These are phyloP conservation scores for Aleurites moluccanus DNA, from an alignment of 441 rosid species.

Conservation along the genomic window DNA sequence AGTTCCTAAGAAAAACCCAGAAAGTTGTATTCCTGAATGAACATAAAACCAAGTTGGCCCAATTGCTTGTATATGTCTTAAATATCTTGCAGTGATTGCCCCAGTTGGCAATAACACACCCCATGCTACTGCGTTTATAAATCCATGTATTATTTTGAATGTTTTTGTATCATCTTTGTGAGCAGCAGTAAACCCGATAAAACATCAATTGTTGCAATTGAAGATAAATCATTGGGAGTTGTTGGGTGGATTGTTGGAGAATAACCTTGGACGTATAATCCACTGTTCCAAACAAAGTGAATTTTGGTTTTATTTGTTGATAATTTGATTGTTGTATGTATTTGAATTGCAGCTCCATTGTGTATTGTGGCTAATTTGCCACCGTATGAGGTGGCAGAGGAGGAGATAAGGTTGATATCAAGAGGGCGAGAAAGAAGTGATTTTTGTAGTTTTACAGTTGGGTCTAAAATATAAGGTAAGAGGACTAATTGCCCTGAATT, in stretches of 20 bases:
- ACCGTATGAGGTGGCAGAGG: conserved; percentile 80
- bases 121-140: conserved; percentile 69
- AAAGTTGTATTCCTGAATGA: too few relatives aligned
- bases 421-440: conserved; percentile 75
- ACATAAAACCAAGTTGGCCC: conserved; percentile 89
- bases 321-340: conserved; percentile 65
- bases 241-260: conserved; percentile 97
- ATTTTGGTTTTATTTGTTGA: conserved; percentile 57
- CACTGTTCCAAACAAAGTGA: conserved; percentile 91
- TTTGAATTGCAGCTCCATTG: conserved; percentile 74
- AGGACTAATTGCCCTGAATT: conserved; percentile 77
- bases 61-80: conserved; percentile 60
- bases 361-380: conserved; percentile 89
- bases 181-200: conserved; percentile 53
- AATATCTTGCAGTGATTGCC: conserved; percentile 67
- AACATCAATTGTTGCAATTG: conserved; percentile 69
- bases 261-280: conserved; percentile 94
- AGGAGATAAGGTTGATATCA: conserved; percentile 65
- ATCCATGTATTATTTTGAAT: conserved; percentile 56
- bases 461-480: conserved; percentile 73
- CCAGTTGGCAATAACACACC: conserved; percentile 76
- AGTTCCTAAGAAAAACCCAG: too few relatives aligned
- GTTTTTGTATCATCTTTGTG: conserved; percentile 36
- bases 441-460: conserved; percentile 82
- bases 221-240: conserved; percentile 73